A percentile compares a stretch with the other conserved stretches of the same genome.
These are phyloP conservation scores for Eremothecium coryli DNA, from an alignment of 1,139 yeast genomes.

Conservation along the genomic window DNA sequence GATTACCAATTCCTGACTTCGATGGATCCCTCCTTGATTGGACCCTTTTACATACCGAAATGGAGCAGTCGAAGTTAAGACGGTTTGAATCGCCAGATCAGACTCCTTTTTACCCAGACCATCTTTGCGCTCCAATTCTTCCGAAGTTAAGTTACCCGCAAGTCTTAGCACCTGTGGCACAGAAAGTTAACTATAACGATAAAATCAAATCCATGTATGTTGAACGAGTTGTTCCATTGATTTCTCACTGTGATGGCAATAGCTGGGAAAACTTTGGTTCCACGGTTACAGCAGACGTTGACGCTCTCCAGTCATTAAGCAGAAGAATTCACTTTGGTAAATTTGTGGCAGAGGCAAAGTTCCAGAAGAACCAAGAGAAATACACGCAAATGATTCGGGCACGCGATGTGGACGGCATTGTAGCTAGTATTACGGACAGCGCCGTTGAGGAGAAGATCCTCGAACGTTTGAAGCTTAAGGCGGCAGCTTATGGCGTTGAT, in stretches of 20 bases:
- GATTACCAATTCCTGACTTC: constrained; percentile 47
- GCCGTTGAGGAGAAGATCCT: constrained; percentile 81
- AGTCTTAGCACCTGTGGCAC: constrained; percentile 62
- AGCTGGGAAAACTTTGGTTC: constrained; percentile 84
- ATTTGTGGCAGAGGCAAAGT: constrained; percentile 95
- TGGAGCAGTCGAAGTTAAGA: constrained; percentile 72
- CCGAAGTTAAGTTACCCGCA: constrained; percentile 76
- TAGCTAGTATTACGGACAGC: constrained; percentile 70
- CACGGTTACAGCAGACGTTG: constrained; percentile 77
- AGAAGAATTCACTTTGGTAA: constrained; percentile 94
- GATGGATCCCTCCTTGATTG: constrained; percentile 83
- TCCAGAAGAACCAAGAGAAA: constrained; percentile 52
- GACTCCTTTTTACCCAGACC: constrained; percentile 75
- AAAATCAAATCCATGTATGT: constrained; percentile 63
- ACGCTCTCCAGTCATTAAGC: constrained; percentile 78
- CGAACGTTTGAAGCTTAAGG: constrained; percentile 68
- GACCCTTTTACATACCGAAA: constrained; percentile 69
- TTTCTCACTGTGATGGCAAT: constrained; percentile 62
- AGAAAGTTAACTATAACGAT: constrained; percentile 66
- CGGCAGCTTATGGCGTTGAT: constrained; percentile 79
- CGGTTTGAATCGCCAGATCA: constrained; percentile 95
- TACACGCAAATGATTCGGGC: constrained; percentile 58
- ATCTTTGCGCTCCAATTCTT: constrained; percentile 56
- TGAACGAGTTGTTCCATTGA: constrained; percentile 59
- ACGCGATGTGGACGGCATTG: constrained; percentile 64